Evolutionary conservation across 352 stramenopile species (phyloP), one percentile per base, ranked within the genome.

Genomic region (Phytophthora uliginosa): DNA sequence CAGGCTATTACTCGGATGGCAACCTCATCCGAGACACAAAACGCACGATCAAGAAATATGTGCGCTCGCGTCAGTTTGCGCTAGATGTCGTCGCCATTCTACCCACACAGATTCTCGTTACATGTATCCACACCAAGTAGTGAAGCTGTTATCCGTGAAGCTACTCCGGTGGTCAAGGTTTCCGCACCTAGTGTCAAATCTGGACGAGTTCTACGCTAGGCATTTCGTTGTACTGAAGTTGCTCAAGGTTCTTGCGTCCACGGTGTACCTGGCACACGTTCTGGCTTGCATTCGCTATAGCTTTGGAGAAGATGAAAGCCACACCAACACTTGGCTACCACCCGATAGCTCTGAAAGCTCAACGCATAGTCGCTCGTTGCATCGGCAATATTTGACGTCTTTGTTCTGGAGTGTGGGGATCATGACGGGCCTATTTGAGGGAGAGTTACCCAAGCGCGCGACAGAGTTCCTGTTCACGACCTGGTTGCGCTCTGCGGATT

Each of bases 331-430:
- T 13, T 92, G 85, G 85, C 69, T 92, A 0, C 81, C 83, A 1
- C n/a, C 55, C 9, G 9, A 42, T 17, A 42, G 34, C 9, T 42
- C 47, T 7, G 51, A 57, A 5, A 53, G 20, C n/a, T 53, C 47
- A 4, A 20, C 56, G 8, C 50, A 77, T 17, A 53, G 54, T n/a
- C 60, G 63, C 13, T 63, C 57, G 4, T 54, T 80, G 0, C 50
- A 58, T 12, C 66, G 47, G 1, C 38, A 75, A 7, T 89, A 90
- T 50, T 55, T 90, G 6, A 67, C 74, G 56, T 77, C 82, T 0
- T 48, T 86, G 9, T 90, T 90, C 57, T 92, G 85, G 84, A 73
- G 70, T 10, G 88, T 92, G 33, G 84, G 84, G 1, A 45, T 92
- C 15, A 71, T 90, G 33, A 82, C 82, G 3, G 84, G 84, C 0